Evolutionary conservation across 2,329 filamentous ascomycete species (phyloP).

Genomic region (Westerdykella sp.): DNA sequence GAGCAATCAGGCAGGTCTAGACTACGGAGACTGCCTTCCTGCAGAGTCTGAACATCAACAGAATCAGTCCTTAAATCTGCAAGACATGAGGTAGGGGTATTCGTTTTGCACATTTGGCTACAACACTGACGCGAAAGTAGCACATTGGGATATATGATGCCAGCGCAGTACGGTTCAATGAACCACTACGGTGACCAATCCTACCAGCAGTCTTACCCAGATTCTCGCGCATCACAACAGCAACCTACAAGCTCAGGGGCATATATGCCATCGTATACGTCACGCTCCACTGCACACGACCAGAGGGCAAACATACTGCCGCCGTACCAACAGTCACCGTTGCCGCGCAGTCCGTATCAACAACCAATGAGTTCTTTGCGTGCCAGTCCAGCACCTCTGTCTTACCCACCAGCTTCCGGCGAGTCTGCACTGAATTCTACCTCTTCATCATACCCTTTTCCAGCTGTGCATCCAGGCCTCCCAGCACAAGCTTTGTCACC

Average conservation of each 20-base stretch:
- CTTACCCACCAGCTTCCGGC: constrained; percentile 14
- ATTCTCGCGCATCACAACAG: constrained; percentile 5
- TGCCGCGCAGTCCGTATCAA: constrained; percentile 30
- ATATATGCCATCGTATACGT: neutral
- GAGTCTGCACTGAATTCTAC: constrained; percentile 20
- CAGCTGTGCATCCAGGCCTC: constrained; percentile 25
- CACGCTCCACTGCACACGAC: constrained; percentile 18
- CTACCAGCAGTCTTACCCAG: constrained; percentile 26
- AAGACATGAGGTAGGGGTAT: constrained; percentile 36
- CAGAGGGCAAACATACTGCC: constrained; percentile 24
- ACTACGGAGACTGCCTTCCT: constrained; percentile 16
- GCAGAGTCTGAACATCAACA: constrained; percentile 17
- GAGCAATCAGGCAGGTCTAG: constrained; percentile 11
- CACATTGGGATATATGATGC: constrained; percentile 36
- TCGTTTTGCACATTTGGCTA: neutral
- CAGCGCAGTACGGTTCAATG: constrained; percentile 34
- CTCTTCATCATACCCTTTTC: constrained; percentile 27
- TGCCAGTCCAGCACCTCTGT: constrained; percentile 21
- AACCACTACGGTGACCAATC: constrained; percentile 29
- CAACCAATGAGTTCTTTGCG: constrained; percentile 25
- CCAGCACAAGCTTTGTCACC: constrained; percentile 16
- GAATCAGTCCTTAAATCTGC: constrained; percentile 18
- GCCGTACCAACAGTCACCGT: constrained; percentile 26
- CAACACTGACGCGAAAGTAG: constrained; percentile 12
- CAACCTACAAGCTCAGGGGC: constrained; percentile 1